phyloP scores from a whole-genome alignment of 768 basidiomycete species.

The Tremella yokohamensis region DNA sequence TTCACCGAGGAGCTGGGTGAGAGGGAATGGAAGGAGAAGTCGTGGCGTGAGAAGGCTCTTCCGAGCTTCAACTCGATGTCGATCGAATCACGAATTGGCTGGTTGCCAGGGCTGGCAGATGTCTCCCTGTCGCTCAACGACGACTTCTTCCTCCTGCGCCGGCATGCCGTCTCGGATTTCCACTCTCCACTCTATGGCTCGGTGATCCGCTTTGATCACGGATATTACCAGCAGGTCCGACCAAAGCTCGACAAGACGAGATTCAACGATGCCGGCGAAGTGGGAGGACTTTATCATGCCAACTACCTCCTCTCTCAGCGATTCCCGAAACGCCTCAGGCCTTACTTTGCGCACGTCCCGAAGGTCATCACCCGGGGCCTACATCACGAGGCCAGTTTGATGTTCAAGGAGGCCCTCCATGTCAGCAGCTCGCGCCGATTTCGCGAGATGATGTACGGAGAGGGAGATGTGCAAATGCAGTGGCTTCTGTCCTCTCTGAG shows the following conservation, averaged over 20 bases:
- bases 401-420: conserved; percentile 41
- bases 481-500: conserved; percentile 41
- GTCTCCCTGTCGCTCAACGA: conserved; percentile 42
- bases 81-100: conserved; percentile 43
- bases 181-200: conserved; percentile 45
- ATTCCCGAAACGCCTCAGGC: conserved; percentile 41
- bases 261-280: conserved; percentile 44
- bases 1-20: conserved; percentile 31
- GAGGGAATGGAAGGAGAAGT: conserved; percentile 34
- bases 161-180: conserved; percentile 44
- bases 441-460: conserved; percentile 38
- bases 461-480: conserved; percentile 47
- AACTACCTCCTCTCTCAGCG: conserved; percentile 42
- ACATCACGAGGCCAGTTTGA: conserved; percentile 46
- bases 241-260: conserved; percentile 37
- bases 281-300: conserved; percentile 45
- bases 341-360: conserved; percentile 47
- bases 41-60: conserved; percentile 37
- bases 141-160: conserved; percentile 44
- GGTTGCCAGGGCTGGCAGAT: conserved; percentile 42
- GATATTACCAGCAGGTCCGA: conserved; percentile 41
- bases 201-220: conserved; percentile 44
- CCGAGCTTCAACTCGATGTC: conserved; percentile 49
- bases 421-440: conserved; percentile 37
- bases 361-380: conserved; percentile 46